Conservation (phyloP, 768 basidiomycete species). For the Hypholoma sublateritium region DNA sequence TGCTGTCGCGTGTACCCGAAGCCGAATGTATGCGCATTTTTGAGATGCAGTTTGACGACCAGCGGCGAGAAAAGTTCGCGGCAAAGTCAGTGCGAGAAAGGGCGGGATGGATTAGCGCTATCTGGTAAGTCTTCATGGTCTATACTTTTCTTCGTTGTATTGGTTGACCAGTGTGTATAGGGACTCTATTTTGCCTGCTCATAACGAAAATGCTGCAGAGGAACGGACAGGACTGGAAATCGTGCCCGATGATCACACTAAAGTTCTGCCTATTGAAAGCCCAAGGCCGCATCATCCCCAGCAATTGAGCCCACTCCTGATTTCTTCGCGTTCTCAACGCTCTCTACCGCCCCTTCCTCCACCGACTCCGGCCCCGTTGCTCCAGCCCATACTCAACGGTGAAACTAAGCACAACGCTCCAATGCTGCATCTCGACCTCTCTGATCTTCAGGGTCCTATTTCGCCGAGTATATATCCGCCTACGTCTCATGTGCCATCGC, state of each 20-base stretch:
- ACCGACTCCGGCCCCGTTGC: constrained; percentile 15
- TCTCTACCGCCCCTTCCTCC: constrained; percentile 32
- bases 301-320: constrained; percentile 16
- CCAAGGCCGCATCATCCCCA: constrained; percentile 21
- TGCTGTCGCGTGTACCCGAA: constrained; percentile 31
- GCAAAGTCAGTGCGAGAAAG: constrained; percentile 59
- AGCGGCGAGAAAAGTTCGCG: constrained; percentile 59
- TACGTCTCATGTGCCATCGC: constrained; percentile 1
- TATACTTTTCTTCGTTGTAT: neutral
- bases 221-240: neutral
- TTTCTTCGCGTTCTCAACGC: constrained; percentile 25
- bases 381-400: constrained; percentile 3
- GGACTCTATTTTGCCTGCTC: constrained; percentile 55
- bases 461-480: constrained; percentile 23
- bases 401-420: constrained; percentile 7
- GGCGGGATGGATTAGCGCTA: constrained; percentile 72
- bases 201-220: constrained; percentile 12
- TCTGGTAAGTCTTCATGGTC: constrained; percentile 50
- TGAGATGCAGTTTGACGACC: constrained; percentile 60
- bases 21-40: constrained; percentile 53
- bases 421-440: constrained; percentile 17
- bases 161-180: constrained; percentile 29
- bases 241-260: neutral
- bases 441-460: constrained; percentile 14
- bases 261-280: constrained; percentile 16